Evolutionary conservation across 345 rosid species (phyloP), one percentile per base, ranked within the genome.

Genomic region (Ceriops decandra): DNA sequence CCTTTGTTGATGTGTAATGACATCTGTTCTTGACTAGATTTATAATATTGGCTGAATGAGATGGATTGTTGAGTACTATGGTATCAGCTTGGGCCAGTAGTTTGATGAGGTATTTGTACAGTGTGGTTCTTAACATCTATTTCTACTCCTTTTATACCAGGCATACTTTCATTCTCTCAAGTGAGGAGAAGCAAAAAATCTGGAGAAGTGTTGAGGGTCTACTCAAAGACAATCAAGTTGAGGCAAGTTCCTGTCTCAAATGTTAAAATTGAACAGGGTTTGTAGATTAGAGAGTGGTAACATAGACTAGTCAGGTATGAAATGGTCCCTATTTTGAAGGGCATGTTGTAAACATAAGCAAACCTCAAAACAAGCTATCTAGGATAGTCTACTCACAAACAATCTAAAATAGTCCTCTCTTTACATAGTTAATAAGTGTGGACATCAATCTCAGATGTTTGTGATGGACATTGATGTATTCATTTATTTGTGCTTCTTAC

Each of bases 221-320:
- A 38, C 95, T 95, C 42, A 80, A 79, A 49, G 99, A 95, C 85
- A 91, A 82, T 78, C 97, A 91, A 91, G 99, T 95, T 61, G 99
- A 95, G 97, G 99, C 82, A 85, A 84, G 84, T 76, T 77, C 61
- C 62, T 46, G 31, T 57, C 62, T 74, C 62, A 56, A 42, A 70
- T 53, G 58, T 60, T 4, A 64, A 42, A 42, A 42, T 66, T 66
- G 32, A 42, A 57, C 27, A 26, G 22, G 63, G 52, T 1, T 42
- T 66, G 49, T 60, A 54, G 60, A 60, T 57, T 51, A 32, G 31
- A 38, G n/a, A 28, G 24, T 78, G n/a, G 52, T 16, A 33, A 51
- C 10, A 11, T 66, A 31, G 35, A 46, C 28, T 61, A 47, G 17
- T 42, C 17, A 15, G 49, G 17, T 42, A 42, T 0, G n/a, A 30